Evolutionary conservation across 140 eudicot species (phyloP), one percentile per base, ranked within the genome.

Genomic region (Bidens hawaiensis): DNA sequence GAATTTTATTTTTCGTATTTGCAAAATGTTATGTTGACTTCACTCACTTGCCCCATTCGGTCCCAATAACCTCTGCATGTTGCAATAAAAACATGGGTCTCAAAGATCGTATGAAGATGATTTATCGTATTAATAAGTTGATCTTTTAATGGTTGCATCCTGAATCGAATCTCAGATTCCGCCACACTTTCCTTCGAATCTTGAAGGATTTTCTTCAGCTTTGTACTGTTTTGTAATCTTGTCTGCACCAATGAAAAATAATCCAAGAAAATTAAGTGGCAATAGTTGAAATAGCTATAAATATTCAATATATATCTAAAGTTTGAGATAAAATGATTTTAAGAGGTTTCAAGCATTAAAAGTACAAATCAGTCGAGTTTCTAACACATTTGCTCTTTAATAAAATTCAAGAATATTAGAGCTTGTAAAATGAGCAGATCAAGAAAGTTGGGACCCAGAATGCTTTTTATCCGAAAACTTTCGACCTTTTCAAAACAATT

Each of bases 21-120:
- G 18, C 42, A 22, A 77, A 40, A 46, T 57, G 60, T 54, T 12
- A 8, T 15, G 33, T 31, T 8, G 3, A n/a, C n/a, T n/a, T 2
- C 6, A 48, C 72, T 72, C 45, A 88, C 96, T 71, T 85, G 87
- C 25, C 96, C 96, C 86, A 88, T 82, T 21, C 91, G 80, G 43
- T 88, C 96, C 96, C 96, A 88, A 63, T 82, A 88, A 34, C 96
- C 96, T 62, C 96, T 77, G 50, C 94, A 88, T 0, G 64, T 70
- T 33, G 96, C 86, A 34, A 88, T 76, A 64, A 88, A 88, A 38
- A 88, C 90, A 72, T 73, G 94, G 15, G 83, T 75, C 54, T 82
- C 90, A 56, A 88, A 73, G 24, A 77, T 73, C 26, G 73, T 47
- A 45, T 88, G 90, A 34, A 88, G 84, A 53, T 88, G 94, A 78